phyloP scores from a whole-genome alignment of 169 alveolate species.

The Fabrea salina region DNA sequence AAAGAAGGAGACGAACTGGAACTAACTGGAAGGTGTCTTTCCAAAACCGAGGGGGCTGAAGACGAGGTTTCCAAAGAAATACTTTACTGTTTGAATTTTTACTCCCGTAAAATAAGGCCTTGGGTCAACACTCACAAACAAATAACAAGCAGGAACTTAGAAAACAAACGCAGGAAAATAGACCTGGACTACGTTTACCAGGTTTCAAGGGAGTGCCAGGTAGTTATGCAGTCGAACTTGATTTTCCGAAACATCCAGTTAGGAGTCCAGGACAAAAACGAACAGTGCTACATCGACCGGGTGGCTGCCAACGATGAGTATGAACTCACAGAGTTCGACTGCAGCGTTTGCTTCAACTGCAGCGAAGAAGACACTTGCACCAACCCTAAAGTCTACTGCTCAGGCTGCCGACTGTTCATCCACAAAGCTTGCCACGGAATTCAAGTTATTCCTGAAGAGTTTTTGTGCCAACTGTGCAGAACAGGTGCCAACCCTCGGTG shows the following conservation, averaged over 20 bases:
- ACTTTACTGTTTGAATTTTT: neutral
- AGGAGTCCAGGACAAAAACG: conserved; percentile 10
- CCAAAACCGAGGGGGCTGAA: neutral
- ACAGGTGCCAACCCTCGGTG: neutral
- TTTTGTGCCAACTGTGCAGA: conserved; percentile 9
- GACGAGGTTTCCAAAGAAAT: conserved; percentile 24
- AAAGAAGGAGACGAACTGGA: neutral
- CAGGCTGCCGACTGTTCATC: conserved; percentile 19
- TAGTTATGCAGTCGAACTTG: conserved; percentile 1
- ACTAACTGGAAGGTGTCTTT: neutral
- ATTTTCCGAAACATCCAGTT: conserved; percentile 3
- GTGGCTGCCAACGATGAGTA: neutral
- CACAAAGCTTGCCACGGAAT: conserved; percentile 18
- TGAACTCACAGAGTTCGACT: neutral
- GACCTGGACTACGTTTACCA: neutral
- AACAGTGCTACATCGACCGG: neutral
- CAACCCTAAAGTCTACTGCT: conserved; percentile 11
- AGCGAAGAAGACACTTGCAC: conserved; percentile 5
- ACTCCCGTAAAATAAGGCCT: conserved; percentile 1
- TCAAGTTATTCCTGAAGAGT: neutral
- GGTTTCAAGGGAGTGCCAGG: neutral
- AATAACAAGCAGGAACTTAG: neutral
- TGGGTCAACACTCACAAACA: conserved; percentile 9
- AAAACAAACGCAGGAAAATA: neutral
- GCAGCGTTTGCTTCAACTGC: conserved; percentile 16